Evolutionary conservation across 2,329 filamentous ascomycete species (phyloP).

Genomic region (Metarhizium sp.): DNA sequence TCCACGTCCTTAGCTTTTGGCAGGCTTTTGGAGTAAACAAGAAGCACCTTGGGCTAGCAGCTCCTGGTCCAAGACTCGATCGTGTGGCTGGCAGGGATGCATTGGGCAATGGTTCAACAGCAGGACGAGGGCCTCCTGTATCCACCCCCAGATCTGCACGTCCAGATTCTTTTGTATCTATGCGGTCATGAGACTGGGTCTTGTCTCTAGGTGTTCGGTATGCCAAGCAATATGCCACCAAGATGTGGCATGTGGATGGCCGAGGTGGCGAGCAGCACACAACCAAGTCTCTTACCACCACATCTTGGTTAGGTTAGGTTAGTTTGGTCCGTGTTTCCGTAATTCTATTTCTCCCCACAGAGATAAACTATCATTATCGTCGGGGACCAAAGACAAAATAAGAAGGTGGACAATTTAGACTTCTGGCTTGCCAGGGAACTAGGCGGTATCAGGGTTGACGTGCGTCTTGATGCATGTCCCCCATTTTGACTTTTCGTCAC

Average conservation of each 20-base stretch:
- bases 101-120: background rate
- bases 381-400: background rate
- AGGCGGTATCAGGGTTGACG: background rate
- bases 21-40: too few species aligned
- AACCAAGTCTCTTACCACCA: too few species aligned
- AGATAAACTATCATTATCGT: too few species aligned
- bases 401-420: background rate
- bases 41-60: too few species aligned
- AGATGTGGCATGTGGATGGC: background rate
- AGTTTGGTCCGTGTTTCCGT: too few species aligned
- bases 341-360: too few species aligned
- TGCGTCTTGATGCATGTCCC: background rate
- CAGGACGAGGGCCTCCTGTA: background rate
- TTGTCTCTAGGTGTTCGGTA: background rate
- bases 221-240: background rate
- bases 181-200: too few species aligned
- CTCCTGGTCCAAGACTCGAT: background rate
- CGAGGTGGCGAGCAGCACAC: background rate
- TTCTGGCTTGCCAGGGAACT: background rate
- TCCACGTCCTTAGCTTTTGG: too few species aligned
- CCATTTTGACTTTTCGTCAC: background rate
- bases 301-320: too few species aligned
- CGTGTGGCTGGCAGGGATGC: background rate
- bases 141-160: background rate
- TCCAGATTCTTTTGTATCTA: too few species aligned